A percentile compares a stretch with the other conserved stretches of the same genome.
Evolutionary conservation across 2,329 filamentous ascomycete genomes (phyloP).

Genomic region (Epichloe sylvatica): DNA sequence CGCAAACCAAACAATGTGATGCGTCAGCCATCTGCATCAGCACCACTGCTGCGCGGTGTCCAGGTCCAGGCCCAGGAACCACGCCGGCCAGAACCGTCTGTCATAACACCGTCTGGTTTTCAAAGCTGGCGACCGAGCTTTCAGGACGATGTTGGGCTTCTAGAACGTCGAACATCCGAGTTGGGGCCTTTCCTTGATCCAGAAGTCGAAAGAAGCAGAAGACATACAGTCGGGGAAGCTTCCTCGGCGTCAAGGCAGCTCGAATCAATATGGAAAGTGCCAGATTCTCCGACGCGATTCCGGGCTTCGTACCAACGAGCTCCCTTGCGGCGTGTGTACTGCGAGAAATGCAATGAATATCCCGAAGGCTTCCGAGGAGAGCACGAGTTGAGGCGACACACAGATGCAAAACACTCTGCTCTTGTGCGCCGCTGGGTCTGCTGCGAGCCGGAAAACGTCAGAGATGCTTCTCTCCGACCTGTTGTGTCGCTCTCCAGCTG

Average conservation of each 20-base stretch:
- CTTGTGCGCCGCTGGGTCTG: slow-evolving; percentile 43
- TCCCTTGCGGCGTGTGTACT: slow-evolving; percentile 59
- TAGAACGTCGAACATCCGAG: slow-evolving; percentile 6
- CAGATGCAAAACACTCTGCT: slow-evolving; percentile 42
- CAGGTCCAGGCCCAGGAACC: slow-evolving; percentile 4
- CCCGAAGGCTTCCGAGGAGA: slow-evolving; percentile 82
- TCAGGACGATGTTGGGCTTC: slow-evolving; percentile 8
- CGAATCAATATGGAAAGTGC: slow-evolving; percentile 28
- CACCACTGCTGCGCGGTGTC: slow-evolving; percentile 3
- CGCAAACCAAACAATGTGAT: slow-evolving; percentile 3
- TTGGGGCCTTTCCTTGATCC: not conserved
- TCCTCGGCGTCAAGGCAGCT: slow-evolving; percentile 26
- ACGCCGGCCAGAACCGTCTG: slow-evolving; percentile 4
- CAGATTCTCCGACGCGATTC: slow-evolving; percentile 22
- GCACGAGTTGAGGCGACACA: slow-evolving; percentile 65
- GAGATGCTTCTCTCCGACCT: slow-evolving; percentile 28
- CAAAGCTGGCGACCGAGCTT: slow-evolving; percentile 6
- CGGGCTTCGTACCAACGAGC: slow-evolving; percentile 35
- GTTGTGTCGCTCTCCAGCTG: slow-evolving; percentile 39
- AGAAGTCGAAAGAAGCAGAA: slow-evolving; percentile 14
- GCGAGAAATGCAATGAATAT: slow-evolving; percentile 64
- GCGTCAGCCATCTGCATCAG: slow-evolving; percentile 5
- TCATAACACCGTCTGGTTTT: not conserved
- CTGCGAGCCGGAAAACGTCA: slow-evolving; percentile 31
- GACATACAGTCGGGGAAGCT: slow-evolving; percentile 34